A percentile compares a stretch with the other conserved stretches of the same genome.
Conservation (phyloP, 768 basidiomycete species). For the Tulasnella sp. region DNA sequence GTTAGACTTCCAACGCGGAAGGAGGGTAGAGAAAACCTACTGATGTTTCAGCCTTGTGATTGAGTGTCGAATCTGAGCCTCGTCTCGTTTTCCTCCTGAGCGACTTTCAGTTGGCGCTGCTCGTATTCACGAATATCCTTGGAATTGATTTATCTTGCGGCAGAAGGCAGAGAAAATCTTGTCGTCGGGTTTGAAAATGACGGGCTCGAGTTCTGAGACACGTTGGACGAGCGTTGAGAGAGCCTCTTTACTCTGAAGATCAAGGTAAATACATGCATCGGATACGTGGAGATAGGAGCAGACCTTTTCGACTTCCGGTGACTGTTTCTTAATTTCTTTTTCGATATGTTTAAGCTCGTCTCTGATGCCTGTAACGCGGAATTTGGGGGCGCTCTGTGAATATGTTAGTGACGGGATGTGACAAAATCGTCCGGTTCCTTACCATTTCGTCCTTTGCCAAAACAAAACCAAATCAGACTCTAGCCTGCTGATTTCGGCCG, state of each 20-base stretch:
- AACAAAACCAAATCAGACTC: slow-evolving; percentile 73
- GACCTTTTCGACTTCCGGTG: slow-evolving; percentile 76
- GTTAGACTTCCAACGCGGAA: background rate
- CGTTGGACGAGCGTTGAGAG: slow-evolving; percentile 58
- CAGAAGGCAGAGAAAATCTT: slow-evolving; percentile 79
- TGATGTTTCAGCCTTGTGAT: slow-evolving; percentile 84
- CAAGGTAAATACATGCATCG: background rate
- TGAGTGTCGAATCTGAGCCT: slow-evolving; percentile 82
- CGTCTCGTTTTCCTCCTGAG: slow-evolving; percentile 85
- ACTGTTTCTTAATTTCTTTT: slow-evolving; percentile 64
- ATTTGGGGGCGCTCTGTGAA: slow-evolving; percentile 69
- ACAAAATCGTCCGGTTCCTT: slow-evolving; percentile 40
- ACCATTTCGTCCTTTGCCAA: slow-evolving; percentile 85
- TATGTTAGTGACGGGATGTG: background rate
- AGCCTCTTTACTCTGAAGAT: slow-evolving; percentile 39
- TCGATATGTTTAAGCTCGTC: slow-evolving; percentile 84
- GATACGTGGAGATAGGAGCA: background rate
- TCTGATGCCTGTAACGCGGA: slow-evolving; percentile 74
- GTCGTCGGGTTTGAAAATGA: slow-evolving; percentile 80
- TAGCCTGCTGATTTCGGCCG: slow-evolving; percentile 74
- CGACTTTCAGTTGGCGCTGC: slow-evolving; percentile 84
- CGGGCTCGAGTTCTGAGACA: slow-evolving; percentile 57
- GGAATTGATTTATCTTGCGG: slow-evolving; percentile 71
- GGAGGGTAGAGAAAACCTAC: slow-evolving; percentile 51
- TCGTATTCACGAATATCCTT: slow-evolving; percentile 90